Percentiles rank a stretch among this genome's conserved stretches.
Evolutionary conservation across 495 filamentous ascomycete genomes (phyloP).

Genomic region (Penicillium roqueforti): DNA sequence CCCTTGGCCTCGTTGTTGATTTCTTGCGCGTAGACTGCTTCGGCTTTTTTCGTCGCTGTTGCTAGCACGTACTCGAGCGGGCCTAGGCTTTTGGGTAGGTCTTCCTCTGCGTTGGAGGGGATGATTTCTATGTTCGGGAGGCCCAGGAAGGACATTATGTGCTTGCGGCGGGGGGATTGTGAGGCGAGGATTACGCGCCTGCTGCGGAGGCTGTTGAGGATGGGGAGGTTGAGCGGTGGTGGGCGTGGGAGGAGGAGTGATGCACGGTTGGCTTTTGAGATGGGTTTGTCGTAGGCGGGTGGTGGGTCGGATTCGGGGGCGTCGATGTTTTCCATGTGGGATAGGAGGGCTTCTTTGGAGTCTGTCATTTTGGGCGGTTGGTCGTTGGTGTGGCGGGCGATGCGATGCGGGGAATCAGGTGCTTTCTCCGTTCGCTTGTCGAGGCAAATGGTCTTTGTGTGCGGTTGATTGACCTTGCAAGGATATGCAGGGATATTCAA

Average conservation of each 20-base stretch:
- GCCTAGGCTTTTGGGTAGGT: slow-evolving; percentile 73
- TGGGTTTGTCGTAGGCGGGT: slow-evolving; percentile 34
- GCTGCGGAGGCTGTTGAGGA: slow-evolving; percentile 63
- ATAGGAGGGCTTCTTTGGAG: slow-evolving; percentile 32
- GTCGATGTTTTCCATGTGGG: slow-evolving; percentile 12
- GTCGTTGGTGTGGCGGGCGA: neutral
- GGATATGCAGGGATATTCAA: neutral
- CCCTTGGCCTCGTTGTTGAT: slow-evolving; percentile 53
- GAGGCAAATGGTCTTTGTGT: neutral
- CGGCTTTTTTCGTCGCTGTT: slow-evolving; percentile 78
- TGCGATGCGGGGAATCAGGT: neutral
- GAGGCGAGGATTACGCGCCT: slow-evolving; percentile 86
- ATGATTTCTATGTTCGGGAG: slow-evolving; percentile 75
- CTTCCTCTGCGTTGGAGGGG: slow-evolving; percentile 74
- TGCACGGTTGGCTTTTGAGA: slow-evolving; percentile 15
- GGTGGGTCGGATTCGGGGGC: slow-evolving; percentile 24
- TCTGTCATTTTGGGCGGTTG: slow-evolving; percentile 28
- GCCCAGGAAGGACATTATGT: slow-evolving; percentile 70
- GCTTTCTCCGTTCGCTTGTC: neutral
- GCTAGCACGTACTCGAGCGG: slow-evolving; percentile 88
- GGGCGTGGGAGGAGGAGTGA: slow-evolving; percentile 47
- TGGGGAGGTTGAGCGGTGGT: slow-evolving; percentile 72
- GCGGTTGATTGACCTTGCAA: neutral
- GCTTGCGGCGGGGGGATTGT: slow-evolving; percentile 74
- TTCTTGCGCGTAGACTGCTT: slow-evolving; percentile 68